Conservation (phyloP, 345 rosid genomes). For the Linum tenue region DNA sequence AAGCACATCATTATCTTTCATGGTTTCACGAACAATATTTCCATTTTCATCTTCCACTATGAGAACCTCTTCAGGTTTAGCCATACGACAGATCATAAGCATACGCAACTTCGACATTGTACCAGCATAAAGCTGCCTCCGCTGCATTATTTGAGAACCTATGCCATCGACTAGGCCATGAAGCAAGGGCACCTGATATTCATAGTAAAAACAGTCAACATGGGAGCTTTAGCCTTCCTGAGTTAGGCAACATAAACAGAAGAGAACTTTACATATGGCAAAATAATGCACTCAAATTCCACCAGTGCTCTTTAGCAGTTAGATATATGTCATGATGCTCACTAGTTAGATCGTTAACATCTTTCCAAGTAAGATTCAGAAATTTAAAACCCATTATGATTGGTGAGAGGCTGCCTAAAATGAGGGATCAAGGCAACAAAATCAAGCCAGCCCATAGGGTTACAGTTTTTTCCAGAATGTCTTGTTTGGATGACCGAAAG, state of each 20-base stretch:
- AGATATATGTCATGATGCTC: too few species aligned
- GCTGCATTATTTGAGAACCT: constrained; percentile 65
- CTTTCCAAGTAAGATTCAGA: too few species aligned
- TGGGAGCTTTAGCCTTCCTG: neutral
- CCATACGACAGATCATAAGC: constrained; percentile 98
- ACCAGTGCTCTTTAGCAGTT: too few species aligned
- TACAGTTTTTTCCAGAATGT: too few species aligned
- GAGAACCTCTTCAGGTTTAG: constrained; percentile 95
- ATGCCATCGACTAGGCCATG: constrained; percentile 79
- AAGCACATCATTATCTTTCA: constrained; percentile 99
- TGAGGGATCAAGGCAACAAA: too few species aligned
- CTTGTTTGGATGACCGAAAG: too few species aligned
- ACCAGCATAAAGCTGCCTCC: constrained; percentile 78
- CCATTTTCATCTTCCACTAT: constrained; percentile 99
- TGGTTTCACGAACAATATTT: constrained; percentile 88
- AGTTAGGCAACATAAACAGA: neutral
- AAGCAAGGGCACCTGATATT: constrained; percentile 56
- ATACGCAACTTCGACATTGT: constrained; percentile 88
- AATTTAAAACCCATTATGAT: too few species aligned
- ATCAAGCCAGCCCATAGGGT: too few species aligned
- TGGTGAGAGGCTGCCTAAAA: too few species aligned
- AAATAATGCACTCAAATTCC: too few species aligned
- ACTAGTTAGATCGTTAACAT: too few species aligned
- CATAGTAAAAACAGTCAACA: constrained; percentile 18
- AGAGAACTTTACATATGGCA: neutral